These are phyloP conservation scores for Penicillium waksmanii DNA, from an alignment of 495 filamentous ascomycete species.

Conservation along the genomic window DNA sequence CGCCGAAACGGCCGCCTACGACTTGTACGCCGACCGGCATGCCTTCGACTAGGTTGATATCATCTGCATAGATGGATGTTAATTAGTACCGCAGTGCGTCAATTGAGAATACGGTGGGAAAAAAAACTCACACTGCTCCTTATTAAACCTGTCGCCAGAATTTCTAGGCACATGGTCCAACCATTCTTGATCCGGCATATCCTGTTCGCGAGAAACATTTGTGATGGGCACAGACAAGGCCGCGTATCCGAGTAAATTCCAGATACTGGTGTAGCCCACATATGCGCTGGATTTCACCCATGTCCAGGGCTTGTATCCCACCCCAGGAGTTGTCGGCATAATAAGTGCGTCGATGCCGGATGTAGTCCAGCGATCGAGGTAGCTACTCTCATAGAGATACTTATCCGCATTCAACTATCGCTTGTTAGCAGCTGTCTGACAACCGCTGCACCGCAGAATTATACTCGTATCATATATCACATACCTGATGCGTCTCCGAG, in stretches of 20 bases:
- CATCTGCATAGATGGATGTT: constrained; percentile 28
- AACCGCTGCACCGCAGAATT: too few relatives aligned
- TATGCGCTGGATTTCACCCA: constrained; percentile 58
- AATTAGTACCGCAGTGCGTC: constrained; percentile 1
- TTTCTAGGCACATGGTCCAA: constrained; percentile 39
- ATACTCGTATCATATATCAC: constrained; percentile 4
- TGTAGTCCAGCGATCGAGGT: constrained; percentile 56
- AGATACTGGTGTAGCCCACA: constrained; percentile 67
- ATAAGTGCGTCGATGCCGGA: constrained; percentile 70
- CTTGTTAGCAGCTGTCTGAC: neutral
- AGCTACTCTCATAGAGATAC: constrained; percentile 35
- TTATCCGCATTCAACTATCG: constrained; percentile 40
- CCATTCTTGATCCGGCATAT: constrained; percentile 35
- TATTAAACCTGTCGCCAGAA: constrained; percentile 49
- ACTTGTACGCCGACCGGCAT: constrained; percentile 61
- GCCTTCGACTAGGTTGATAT: constrained; percentile 49
- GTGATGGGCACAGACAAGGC: constrained; percentile 57
- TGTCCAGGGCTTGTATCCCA: constrained; percentile 51
- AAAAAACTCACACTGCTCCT: constrained; percentile 42
- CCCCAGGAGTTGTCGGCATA: constrained; percentile 58
- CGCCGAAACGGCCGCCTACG: constrained; percentile 51
- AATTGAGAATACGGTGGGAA: neutral
- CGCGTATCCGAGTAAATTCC: constrained; percentile 72
- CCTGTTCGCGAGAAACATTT: constrained; percentile 35
- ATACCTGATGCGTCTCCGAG: constrained; percentile 30